Base-by-base conservation (phyloP, 2,329 filamentous ascomycete species). In the Clonostachys rosea region DNA sequence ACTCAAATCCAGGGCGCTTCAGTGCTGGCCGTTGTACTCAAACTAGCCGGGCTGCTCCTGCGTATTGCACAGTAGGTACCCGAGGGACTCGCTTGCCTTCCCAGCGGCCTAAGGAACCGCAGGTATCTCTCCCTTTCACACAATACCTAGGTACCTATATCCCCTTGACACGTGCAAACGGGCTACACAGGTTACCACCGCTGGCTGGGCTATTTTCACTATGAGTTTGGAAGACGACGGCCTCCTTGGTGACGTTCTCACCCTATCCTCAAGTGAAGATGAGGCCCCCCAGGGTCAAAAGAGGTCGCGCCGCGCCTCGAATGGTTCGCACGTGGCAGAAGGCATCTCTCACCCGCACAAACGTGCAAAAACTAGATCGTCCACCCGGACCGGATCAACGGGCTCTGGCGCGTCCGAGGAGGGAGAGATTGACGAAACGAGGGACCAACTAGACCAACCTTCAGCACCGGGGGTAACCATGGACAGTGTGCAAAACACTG, bases 341-440 rank as follows among this genome's bases (percentile, higher is more conserved):
- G 33, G 34, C 17, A 47, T 49, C 37, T 34, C 17, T 43, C 42
- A 44, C 41, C 44, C 43, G 45, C 40, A 52, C 9, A 62, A 62
- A 46, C 54, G 54, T 44, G 42, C 49, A 41, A 57, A 43, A 34
- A 47, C 46, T 11, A 16, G 16, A 41, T 33, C 35, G 20, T 24
- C 11, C 24, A 16, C 41, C n/a, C 34, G n/a, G 36, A 41, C 34
- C 40, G 41, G 44, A 9, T 47, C 45, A 13, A 17, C 36, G 18
- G n/a, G n/a, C 13, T 30, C 11, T 12, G 18, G 18, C 44, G 35
- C 49, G 43, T 56, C 56, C 16, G 64, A 69, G 46, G 65, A 67
- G 48, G 64, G 63, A 18, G 61, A 68, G 52, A 55, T 63, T 44
- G 61, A 60, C 20, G 59, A 63, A 30, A 30, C 24, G 24, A 30